phyloP scores from a whole-genome alignment of 768 basidiomycete genomes.

The Bullera alba region DNA sequence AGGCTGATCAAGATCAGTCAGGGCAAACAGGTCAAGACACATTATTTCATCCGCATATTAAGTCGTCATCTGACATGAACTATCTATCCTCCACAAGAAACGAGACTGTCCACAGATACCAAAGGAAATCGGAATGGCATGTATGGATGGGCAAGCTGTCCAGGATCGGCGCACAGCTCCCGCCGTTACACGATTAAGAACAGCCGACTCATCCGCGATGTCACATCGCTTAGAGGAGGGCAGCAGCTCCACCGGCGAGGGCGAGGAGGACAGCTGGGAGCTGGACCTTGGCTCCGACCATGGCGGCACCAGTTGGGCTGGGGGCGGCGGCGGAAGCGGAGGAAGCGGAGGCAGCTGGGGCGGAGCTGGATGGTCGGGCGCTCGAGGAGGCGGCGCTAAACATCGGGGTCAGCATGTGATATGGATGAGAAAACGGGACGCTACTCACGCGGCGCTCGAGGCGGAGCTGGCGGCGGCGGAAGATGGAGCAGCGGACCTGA shows the following conservation, averaged over 20 bases:
- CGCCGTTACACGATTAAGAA: too few species aligned
- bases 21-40: too few species aligned
- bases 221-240: conserved; percentile 31
- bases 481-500: too few species aligned
- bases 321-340: conserved; percentile 11
- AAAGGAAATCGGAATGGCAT: neutral
- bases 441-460: conserved; percentile 1
- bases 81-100: too few species aligned
- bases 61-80: too few species aligned
- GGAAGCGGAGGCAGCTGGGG: conserved; percentile 6
- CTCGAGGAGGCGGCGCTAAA: conserved; percentile 15
- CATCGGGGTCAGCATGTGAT: too few species aligned
- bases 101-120: too few species aligned
- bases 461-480: conserved; percentile 10
- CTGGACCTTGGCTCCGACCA: conserved; percentile 12
- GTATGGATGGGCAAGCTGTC: neutral
- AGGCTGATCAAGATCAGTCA: too few species aligned
- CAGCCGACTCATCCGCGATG: too few species aligned
- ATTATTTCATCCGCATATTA: too few species aligned
- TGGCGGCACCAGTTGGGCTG: conserved; percentile 2
- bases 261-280: conserved; percentile 24
- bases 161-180: neutral
- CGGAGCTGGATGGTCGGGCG: conserved; percentile 9
- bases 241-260: conserved; percentile 28
- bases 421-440: neutral